A percentile compares a stretch with the other conserved stretches of the same genome.
These are phyloP conservation scores for Lichtheimia ornata DNA, from an alignment of 371 early-diverging fungal genomes.

Conservation along the genomic window DNA sequence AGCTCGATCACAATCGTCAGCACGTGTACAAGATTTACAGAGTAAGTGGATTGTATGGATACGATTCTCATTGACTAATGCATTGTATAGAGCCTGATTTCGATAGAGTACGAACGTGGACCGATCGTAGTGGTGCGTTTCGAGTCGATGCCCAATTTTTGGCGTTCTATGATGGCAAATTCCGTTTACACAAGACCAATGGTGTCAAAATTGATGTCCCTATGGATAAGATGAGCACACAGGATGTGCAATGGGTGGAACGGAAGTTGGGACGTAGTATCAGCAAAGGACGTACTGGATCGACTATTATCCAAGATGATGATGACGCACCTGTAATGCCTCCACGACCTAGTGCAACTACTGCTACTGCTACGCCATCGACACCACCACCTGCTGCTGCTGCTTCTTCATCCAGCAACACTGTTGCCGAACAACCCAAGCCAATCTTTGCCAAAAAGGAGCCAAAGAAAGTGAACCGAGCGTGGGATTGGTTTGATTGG, in stretches of 20 bases:
- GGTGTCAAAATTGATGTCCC: slow-evolving; percentile 94
- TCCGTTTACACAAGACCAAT: slow-evolving; percentile 89
- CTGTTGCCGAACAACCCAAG: slow-evolving; percentile 6
- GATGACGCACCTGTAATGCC: slow-evolving; percentile 22
- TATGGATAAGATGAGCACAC: slow-evolving; percentile 78
- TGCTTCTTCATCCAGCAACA: slow-evolving; percentile 10
- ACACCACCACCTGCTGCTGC: slow-evolving; percentile 8
- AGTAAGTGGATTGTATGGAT: slow-evolving; percentile 1
- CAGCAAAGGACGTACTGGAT: slow-evolving; percentile 28
- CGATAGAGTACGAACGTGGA: slow-evolving; percentile 81
- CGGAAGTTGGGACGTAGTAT: slow-evolving; percentile 50
- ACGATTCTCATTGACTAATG: background rate
- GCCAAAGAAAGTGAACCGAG: slow-evolving; percentile 52
- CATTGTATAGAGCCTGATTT: slow-evolving; percentile 42
- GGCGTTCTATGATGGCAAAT: slow-evolving; percentile 74
- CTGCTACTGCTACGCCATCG: slow-evolving; percentile 20
- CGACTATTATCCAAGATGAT: slow-evolving; percentile 14
- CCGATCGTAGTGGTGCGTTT: slow-evolving; percentile 88
- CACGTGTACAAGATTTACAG: slow-evolving; percentile 14
- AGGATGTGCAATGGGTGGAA: slow-evolving; percentile 71
- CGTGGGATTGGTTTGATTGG: slow-evolving; percentile 93
- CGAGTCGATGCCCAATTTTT: slow-evolving; percentile 90
- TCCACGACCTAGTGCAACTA: slow-evolving; percentile 14
- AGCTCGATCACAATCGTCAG: slow-evolving; percentile 12
- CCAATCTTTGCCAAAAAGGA: slow-evolving; percentile 9